These are phyloP conservation scores for Plasmodium fragile DNA, from an alignment of 169 alveolate genomes.

Conservation along the genomic window DNA sequence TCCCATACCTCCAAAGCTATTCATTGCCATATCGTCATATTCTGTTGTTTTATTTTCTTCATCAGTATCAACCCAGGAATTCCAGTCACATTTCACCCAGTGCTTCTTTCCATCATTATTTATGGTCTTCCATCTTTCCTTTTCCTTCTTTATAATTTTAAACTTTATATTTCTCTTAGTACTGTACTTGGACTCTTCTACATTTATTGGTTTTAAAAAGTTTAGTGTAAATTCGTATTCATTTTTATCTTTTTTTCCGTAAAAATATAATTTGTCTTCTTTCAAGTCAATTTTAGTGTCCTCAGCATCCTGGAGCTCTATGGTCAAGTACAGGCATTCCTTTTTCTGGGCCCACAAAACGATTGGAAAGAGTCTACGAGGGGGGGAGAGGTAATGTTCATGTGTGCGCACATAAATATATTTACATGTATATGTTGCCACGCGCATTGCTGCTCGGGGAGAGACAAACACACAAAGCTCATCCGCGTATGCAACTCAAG, in stretches of 20 bases:
- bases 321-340: slow-evolving; percentile 83
- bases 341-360: slow-evolving; percentile 87
- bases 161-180: slow-evolving; percentile 80
- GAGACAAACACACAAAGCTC: background rate
- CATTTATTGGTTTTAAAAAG: slow-evolving; percentile 85
- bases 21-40: slow-evolving; percentile 85
- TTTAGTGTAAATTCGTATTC: slow-evolving; percentile 81
- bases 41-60: slow-evolving; percentile 81
- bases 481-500: background rate
- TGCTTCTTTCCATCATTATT: slow-evolving; percentile 87
- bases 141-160: slow-evolving; percentile 82
- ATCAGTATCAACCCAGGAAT: slow-evolving; percentile 87
- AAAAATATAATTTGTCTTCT: slow-evolving; percentile 78
- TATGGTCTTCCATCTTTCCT: slow-evolving; percentile 85
- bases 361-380: slow-evolving; percentile 81
- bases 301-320: slow-evolving; percentile 79
- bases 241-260: slow-evolving; percentile 81
- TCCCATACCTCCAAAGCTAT: slow-evolving; percentile 80
- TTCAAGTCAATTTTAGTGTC: slow-evolving; percentile 78
- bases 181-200: slow-evolving; percentile 78
- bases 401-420: background rate
- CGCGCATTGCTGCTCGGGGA: background rate
- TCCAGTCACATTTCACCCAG: slow-evolving; percentile 87
- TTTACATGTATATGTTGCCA: background rate
- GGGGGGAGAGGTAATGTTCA: background rate